Evolutionary conservation across 257 asterid genomes (phyloP), one percentile per base, ranked within the genome.

Genomic region (Cynanchum wilfordii): DNA sequence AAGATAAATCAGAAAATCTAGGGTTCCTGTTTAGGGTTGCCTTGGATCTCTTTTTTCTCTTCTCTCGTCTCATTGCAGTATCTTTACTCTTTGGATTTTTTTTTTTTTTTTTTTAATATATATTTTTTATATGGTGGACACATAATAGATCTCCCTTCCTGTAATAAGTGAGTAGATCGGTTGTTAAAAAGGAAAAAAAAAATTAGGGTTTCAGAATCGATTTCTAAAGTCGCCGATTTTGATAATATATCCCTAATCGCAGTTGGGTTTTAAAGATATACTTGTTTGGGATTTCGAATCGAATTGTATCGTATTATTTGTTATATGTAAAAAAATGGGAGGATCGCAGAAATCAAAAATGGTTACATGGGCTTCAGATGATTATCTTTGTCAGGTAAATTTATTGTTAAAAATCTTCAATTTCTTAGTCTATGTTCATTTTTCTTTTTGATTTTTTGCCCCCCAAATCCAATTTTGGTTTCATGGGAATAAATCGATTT

Each of bases 351-450:
- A 91, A 84, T 85, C 95, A 82, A 91, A 91, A 86, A 86, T 84
- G 86, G 92, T 94, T 82, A 67, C 88, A 59, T 94, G 97, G 98
- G 93, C 99, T 71, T 80, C 98, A 74, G 98, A 88, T 86, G 92
- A 82, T 81, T 89, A 86, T 85, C 97, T 94, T 74, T 89, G 95
- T 94, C 99, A 94, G 99, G 98, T 94, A 90, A 66, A 82, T 77
- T 44, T 73, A 70, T 58, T 36, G 55, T 60, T 36, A 79, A 76
- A 75, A 79, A 65, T 75, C 57, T 68, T 50, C 30, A 67, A 55
- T 80, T 78, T 63, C 57, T 58, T 50, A 30, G 20, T 45, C 68
- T 67, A 67, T 42, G 13, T 70, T 58, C 57, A 60, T 54, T 52
- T 68, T 57, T 10, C 11, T 17, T 19, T 70, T 62, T 44, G 5